Evolutionary conservation across 2,329 filamentous ascomycete species (phyloP), one percentile per base, ranked within the genome.

Genomic region (Diaporthe batatas): DNA sequence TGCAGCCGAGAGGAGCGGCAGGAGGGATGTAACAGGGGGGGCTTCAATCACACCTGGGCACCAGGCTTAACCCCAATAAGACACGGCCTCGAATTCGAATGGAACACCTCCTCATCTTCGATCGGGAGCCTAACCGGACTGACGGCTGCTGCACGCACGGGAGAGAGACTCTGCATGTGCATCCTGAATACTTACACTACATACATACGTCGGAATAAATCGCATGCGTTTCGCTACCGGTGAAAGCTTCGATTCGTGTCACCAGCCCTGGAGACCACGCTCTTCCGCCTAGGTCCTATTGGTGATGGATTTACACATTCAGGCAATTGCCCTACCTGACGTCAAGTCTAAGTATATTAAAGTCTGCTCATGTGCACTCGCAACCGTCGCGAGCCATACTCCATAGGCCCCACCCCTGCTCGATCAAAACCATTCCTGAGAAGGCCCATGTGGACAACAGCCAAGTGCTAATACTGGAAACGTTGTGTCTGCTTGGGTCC

Each of bases 31-130:
- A n/a, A 14, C 47, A 51, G 10, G 47, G 47, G 44, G n/a, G n/a
- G n/a, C n/a, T 12, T 14, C 47, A 67, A 18, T 16, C 39, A 42
- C 39, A 42, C 39, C 39, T 42, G 39, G 39, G 34, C 44, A 65
- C 29, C 11, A 25, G 29, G 25, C 62, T 65, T 65, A 51, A 49
- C 62, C 62, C 23, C 5, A 51, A 25, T 23, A 11, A 65, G 44
- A 65, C 47, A 49, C 62, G 32, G 62, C 62, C 62, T 67, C n/a
- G 44, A 25, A 53, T 67, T 67, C 32, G 44, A 25, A 53, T 67
- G 62, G 32, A 25, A 49, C 47, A 23, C 47, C 39, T 53, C 62
- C 39, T 67, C 62, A 53, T 67, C 62, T 67, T 67, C 62, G 59
- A 65, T 67, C 62, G 32, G 62, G 47, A 39, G n/a, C n/a, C 25